phyloP scores from a whole-genome alignment of 306 rosid species.

The Vigna trinervia region DNA sequence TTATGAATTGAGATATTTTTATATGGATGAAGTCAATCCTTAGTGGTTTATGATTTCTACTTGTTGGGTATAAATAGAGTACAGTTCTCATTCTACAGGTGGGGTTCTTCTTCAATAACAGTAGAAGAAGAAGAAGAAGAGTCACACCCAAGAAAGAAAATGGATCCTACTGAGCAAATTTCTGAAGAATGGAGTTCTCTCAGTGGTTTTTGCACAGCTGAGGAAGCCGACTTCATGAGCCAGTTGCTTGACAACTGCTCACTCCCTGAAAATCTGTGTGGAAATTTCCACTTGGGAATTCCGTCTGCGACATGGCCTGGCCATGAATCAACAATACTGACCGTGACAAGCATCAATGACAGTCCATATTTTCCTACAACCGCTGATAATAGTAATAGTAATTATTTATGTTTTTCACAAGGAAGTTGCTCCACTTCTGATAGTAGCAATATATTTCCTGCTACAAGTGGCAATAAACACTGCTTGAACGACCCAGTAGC shows the following conservation, averaged over 20 bases:
- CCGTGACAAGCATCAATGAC: conserved; percentile 43
- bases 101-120: conserved; percentile 30
- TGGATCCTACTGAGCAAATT: conserved; percentile 59
- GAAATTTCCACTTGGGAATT: conserved; percentile 52
- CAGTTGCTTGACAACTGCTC: conserved; percentile 52
- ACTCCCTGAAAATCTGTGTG: conserved; percentile 24
- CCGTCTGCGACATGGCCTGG: conserved; percentile 63
- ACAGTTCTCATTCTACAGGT: conserved; percentile 27
- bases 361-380: conserved; percentile 51
- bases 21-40: conserved; percentile 41
- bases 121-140: neutral
- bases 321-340: conserved; percentile 47
- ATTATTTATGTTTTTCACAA: conserved; percentile 35
- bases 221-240: conserved; percentile 68
- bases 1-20: conserved; percentile 35
- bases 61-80: conserved; percentile 54
- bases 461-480: conserved; percentile 35
- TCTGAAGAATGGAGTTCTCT: conserved; percentile 72
- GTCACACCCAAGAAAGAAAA: conserved; percentile 20
- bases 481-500: conserved; percentile 48
- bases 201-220: conserved; percentile 59
- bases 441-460: conserved; percentile 40
- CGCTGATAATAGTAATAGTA: conserved; percentile 31
- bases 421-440: conserved; percentile 34
- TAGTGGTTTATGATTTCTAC: neutral